Evolutionary conservation across 1,284 basidiomycete species (phyloP), one percentile per base, ranked within the genome.

Genomic region (Gymnopus androsaceus): DNA sequence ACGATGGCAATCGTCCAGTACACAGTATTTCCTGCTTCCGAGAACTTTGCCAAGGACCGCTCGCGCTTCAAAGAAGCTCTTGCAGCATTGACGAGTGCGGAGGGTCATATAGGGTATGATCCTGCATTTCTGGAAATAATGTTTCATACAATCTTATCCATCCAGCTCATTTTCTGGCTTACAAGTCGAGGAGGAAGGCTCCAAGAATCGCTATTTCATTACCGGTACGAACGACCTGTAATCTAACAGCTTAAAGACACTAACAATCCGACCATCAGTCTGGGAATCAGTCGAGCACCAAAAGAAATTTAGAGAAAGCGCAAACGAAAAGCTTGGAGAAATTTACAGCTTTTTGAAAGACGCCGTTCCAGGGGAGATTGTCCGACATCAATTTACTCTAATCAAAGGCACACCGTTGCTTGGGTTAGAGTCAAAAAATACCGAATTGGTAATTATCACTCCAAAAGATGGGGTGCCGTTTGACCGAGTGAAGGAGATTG

Each of bases 201-300:
- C 38, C 31, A 59, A 65, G 19, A 63, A 44, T 8, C 58, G 53
- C 8, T 66, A 63, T 45, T 56, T 64, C 11, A 42, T 64, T 30
- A 57, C 65, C 65, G 14, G 61, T 67, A 0, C 66, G 63, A 50
- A 33, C 15, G 15, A 6, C 14, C 6, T 2, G 19, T n/a, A 11
- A 21, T 27, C 31, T 17, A 9, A 52, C 2, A 48, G 49, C 33
- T 49, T 15, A 27, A 21, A 6, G 28, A 15, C n/a, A n/a, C 25
- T 27, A 6, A n/a, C n/a, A 21, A 11, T 23, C 28, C 42, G 28
- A 6, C 4, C n/a, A 3, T 25, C 25, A 70, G 68, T 66, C 37
- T 70, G 68, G 68, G 66, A 68, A 55, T 63, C 64, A 21, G 59
- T 61, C 33, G 64, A 63, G 21, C 59, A 62, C 56, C 67, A 66